Evolutionary conservation across 2,329 filamentous ascomycete species (phyloP).

Genomic region (Lachnellula suecica): DNA sequence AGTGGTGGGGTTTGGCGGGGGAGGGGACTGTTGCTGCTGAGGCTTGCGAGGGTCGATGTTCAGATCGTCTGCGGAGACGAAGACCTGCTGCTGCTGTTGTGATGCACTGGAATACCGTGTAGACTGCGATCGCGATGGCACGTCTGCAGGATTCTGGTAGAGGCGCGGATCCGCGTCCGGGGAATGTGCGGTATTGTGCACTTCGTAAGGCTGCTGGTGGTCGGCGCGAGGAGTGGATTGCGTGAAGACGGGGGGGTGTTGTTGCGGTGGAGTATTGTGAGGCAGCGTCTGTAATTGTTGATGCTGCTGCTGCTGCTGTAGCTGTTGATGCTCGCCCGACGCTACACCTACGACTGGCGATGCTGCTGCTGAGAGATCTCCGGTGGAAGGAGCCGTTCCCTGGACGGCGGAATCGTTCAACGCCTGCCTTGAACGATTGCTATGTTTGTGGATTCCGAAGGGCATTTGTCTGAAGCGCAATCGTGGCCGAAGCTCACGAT

Average conservation of each 20-base stretch:
- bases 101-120: slow-evolving; percentile 25
- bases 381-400: slow-evolving; percentile 4
- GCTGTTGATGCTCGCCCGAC: slow-evolving; percentile 22
- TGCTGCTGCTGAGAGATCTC: neutral
- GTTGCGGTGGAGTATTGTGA: neutral
- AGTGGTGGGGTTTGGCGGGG: slow-evolving; percentile 18
- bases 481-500: slow-evolving; percentile 25
- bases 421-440: slow-evolving; percentile 34
- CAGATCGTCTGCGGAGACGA: slow-evolving; percentile 29
- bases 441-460: slow-evolving; percentile 31
- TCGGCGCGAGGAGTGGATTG: slow-evolving; percentile 1
- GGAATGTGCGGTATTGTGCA: slow-evolving; percentile 19
- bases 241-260: neutral
- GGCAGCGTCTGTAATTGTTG: slow-evolving; percentile 1
- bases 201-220: slow-evolving; percentile 25
- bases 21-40: slow-evolving; percentile 20
- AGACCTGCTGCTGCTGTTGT: slow-evolving; percentile 16
- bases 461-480: slow-evolving; percentile 29
- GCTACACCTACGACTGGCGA: neutral
- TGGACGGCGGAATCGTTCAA: slow-evolving; percentile 25
- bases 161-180: neutral
- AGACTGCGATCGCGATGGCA: slow-evolving; percentile 23
- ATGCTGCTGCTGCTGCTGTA: slow-evolving; percentile 16
- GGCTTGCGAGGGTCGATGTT: slow-evolving; percentile 20
- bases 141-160: slow-evolving; percentile 18